Conservation (phyloP, 208 protist genomes). For the Trypanosoma platydactyli region DNA sequence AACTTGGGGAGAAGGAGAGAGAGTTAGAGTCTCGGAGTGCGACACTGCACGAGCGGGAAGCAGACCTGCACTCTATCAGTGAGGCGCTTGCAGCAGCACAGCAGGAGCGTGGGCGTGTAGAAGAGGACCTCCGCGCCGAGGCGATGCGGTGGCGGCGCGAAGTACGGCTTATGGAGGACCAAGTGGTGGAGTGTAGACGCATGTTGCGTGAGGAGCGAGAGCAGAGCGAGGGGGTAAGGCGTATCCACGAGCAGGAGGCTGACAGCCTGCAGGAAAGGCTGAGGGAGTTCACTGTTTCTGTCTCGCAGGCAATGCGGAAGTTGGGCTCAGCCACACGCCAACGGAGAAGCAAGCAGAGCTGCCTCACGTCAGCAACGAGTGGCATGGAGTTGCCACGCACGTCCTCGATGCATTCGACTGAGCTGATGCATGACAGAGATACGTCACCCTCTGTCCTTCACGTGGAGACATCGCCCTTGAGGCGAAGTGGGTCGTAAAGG, state of each 20-base stretch:
- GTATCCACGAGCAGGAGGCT: conserved; percentile 6
- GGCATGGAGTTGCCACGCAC: background rate
- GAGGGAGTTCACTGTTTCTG: conserved; percentile 5
- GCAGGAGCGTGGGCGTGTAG: background rate
- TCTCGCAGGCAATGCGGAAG: conserved; percentile 15
- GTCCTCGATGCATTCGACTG: conserved; percentile 12
- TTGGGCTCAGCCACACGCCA: conserved; percentile 1
- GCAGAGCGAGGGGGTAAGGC: conserved; percentile 2
- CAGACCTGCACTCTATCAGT: background rate
- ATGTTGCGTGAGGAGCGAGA: conserved; percentile 9
- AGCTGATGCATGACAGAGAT: conserved; percentile 2
- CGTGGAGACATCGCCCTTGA: conserved; percentile 11
- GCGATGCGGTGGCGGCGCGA: background rate
- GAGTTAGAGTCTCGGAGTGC: background rate
- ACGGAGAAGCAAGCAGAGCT: background rate
- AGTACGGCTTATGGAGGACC: background rate
- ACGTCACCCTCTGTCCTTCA: conserved; percentile 16
- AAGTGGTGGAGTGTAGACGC: conserved; percentile 8
- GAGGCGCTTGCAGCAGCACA: conserved; percentile 8
- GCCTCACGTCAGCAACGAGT: conserved; percentile 2
- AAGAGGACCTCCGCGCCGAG: conserved; percentile 20
- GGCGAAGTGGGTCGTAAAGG: background rate
- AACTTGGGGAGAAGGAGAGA: background rate
- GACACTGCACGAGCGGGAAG: background rate
- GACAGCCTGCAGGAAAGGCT: conserved; percentile 6